Conservation (phyloP, 768 basidiomycete genomes). For the Tulasnella sp. region DNA sequence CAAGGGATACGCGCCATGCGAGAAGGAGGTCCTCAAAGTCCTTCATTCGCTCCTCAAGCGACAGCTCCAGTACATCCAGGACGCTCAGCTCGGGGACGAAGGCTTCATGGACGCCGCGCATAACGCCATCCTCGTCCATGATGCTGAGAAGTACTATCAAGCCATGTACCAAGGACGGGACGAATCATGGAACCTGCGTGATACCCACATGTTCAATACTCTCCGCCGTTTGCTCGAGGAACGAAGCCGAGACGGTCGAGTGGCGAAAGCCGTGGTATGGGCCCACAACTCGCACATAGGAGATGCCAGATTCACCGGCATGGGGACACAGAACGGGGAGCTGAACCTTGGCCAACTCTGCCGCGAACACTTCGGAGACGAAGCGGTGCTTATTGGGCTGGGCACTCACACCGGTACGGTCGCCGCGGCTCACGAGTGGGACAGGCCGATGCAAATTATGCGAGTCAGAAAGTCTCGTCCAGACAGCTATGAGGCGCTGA, state of each 20-base stretch:
- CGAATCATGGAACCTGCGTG: slow-evolving; percentile 35
- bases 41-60: slow-evolving; percentile 31
- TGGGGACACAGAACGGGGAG: slow-evolving; percentile 34
- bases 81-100: slow-evolving; percentile 30
- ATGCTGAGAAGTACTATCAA: slow-evolving; percentile 37
- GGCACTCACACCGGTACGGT: slow-evolving; percentile 35
- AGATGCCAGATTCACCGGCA: slow-evolving; percentile 35
- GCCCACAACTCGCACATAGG: slow-evolving; percentile 38
- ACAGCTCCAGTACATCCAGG: slow-evolving; percentile 31
- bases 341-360: slow-evolving; percentile 36
- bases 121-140: slow-evolving; percentile 35
- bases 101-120: slow-evolving; percentile 35
- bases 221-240: slow-evolving; percentile 29
- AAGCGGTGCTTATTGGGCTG: slow-evolving; percentile 35
- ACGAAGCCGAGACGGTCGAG: slow-evolving; percentile 28
- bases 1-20: slow-evolving; percentile 31
- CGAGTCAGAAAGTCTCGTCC: slow-evolving; percentile 32
- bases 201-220: slow-evolving; percentile 30
- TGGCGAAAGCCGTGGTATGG: slow-evolving; percentile 34
- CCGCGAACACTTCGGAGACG: slow-evolving; percentile 34
- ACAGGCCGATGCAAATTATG: slow-evolving; percentile 33
- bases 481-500: slow-evolving; percentile 31
- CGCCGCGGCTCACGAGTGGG: slow-evolving; percentile 35
- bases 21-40: slow-evolving; percentile 34
- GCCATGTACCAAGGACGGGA: slow-evolving; percentile 34